Evolutionary conservation across 305 asterid species (phyloP), one percentile per base, ranked within the genome.

Genomic region (Nicotiana rustica): DNA sequence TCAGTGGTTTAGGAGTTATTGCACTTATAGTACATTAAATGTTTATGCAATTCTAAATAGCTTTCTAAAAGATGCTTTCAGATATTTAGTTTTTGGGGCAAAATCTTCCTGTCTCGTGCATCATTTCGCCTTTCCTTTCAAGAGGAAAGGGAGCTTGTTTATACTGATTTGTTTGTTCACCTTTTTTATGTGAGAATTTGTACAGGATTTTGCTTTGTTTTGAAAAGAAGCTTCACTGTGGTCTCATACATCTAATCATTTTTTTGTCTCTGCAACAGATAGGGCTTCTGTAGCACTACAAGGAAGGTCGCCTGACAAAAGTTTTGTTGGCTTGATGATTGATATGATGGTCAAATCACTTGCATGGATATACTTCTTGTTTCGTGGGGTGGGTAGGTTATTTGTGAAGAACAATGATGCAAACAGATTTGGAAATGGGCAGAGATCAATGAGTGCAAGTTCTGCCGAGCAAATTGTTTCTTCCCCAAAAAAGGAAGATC

Each of bases 321-420:
- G 93, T 10, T 82, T 89, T 62, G 8, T 84, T n/a, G 78, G 84
- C 60, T 67, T 83, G 62, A 75, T 87, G 85, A 69, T 86, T 3
- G 88, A 81, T 78, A 82, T 86, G 70, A 66, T 91, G 77, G 62
- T 91, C 89, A 87, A 88, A 82, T 60, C 93, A 83, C 87, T 94
- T 73, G 95, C 92, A 67, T 92, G 89, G 86, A 47, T 90, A 57
- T 89, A 38, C 70, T 79, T 88, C 67, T 81, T 89, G 83, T 80
- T 91, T 70, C 85, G 86, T 62, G 86, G 87, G 65, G 81, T 93
- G 81, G 85, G 88, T 83, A 87, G 85, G 77, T 56, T 89, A 67
- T 84, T 85, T 85, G 88, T 83, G 87, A 85, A 66, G 84, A 85
- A 81, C 62, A 88, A 77, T 52, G 65, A 70, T 4, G 84, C 83